Evolutionary conservation across 108 stramenopile genomes (phyloP).

Genomic region (Phaeodactylum tricornutum): DNA sequence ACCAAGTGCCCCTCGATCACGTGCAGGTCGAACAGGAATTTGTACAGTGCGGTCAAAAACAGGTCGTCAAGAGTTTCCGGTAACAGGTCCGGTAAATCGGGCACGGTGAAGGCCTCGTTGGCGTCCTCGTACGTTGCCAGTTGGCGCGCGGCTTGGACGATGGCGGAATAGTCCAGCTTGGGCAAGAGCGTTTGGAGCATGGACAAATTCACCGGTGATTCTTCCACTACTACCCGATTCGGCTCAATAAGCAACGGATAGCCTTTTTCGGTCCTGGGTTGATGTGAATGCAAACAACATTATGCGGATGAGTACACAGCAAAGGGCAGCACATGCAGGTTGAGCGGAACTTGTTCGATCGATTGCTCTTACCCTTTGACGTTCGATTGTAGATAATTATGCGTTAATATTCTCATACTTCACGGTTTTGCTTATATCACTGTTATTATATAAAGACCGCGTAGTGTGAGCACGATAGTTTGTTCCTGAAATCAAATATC

Average conservation of each 20-base stretch:
- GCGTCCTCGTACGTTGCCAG: slow-evolving; percentile 12
- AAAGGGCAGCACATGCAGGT: background rate
- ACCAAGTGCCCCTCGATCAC: slow-evolving; percentile 80
- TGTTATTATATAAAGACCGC: too few species aligned
- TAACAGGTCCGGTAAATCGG: background rate
- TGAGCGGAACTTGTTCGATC: background rate
- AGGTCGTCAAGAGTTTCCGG: slow-evolving; percentile 13
- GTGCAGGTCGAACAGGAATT: slow-evolving; percentile 79
- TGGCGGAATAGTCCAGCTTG: slow-evolving; percentile 58
- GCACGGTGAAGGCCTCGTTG: background rate
- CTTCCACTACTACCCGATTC: slow-evolving; percentile 42
- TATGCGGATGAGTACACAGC: background rate
- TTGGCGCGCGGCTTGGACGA: slow-evolving; percentile 38
- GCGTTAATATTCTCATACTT: slow-evolving; percentile 82
- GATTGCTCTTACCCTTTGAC: slow-evolving; percentile 52
- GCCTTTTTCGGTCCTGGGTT: slow-evolving; percentile 59
- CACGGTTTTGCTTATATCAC: too few species aligned
- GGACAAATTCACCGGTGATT: slow-evolving; percentile 51
- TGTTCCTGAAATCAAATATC: too few species aligned
- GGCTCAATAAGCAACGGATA: slow-evolving; percentile 74
- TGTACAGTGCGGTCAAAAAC: slow-evolving; percentile 38
- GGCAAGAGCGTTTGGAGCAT: slow-evolving; percentile 48
- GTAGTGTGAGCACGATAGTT: too few species aligned
- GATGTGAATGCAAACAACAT: background rate
- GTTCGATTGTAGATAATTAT: slow-evolving; percentile 75